Conservation (phyloP, 176 grass and related monocot genomes). For the Carex kokanica region DNA sequence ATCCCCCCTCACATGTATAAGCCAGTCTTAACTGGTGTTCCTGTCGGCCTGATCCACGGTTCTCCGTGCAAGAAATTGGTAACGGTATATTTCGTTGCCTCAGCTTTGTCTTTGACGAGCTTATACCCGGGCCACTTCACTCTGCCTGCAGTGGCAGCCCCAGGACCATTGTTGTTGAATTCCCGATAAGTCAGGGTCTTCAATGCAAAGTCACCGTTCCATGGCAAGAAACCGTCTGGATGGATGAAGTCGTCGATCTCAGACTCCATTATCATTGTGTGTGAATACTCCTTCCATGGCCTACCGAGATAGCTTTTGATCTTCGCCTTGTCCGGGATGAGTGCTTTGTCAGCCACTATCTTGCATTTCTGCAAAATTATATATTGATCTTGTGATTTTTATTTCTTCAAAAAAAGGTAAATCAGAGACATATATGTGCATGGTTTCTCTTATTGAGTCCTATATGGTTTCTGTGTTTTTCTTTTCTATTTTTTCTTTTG, state of each 20-base stretch:
- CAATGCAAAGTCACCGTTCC: slow-evolving; percentile 66
- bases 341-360: slow-evolving; percentile 43
- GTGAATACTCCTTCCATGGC: slow-evolving; percentile 69
- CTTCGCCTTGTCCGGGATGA: slow-evolving; percentile 17
- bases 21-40: slow-evolving; percentile 60
- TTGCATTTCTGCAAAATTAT: slow-evolving; percentile 40
- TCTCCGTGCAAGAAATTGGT: slow-evolving; percentile 55
- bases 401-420: background rate
- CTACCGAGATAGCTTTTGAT: slow-evolving; percentile 62
- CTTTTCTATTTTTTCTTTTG: no score
- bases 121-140: slow-evolving; percentile 65
- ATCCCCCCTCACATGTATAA: slow-evolving; percentile 46
- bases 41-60: slow-evolving; percentile 57
- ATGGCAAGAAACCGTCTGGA: slow-evolving; percentile 66
- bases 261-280: slow-evolving; percentile 77
- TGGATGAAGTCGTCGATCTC: slow-evolving; percentile 59
- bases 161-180: slow-evolving; percentile 62
- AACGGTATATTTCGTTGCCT: slow-evolving; percentile 49
- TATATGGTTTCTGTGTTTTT: no score
- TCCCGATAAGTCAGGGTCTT: slow-evolving; percentile 70
- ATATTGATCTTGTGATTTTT: background rate
- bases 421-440: background rate
- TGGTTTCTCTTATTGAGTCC: background rate
- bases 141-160: slow-evolving; percentile 35
- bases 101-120: slow-evolving; percentile 41